Evolutionary conservation across 1,139 yeast species (phyloP).

Genomic region (Magnusiomyces tetraspermus): DNA sequence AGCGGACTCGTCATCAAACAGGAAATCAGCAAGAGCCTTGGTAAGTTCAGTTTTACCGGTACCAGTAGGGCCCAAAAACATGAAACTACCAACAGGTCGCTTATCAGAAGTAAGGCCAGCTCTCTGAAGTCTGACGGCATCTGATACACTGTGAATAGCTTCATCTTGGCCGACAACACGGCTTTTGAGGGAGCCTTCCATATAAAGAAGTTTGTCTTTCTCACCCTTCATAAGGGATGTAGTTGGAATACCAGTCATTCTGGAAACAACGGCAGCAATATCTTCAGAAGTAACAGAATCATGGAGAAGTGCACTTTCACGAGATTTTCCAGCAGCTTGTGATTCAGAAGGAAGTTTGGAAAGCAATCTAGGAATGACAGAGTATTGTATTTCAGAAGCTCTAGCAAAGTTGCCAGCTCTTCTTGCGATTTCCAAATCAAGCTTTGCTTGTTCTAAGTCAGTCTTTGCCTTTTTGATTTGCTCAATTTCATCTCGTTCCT

Average conservation of each 20-base stretch:
- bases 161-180: slow-evolving; percentile 94
- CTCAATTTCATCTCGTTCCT: slow-evolving; percentile 67
- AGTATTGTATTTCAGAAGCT: slow-evolving; percentile 84
- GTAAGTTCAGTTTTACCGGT: slow-evolving; percentile 96
- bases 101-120: slow-evolving; percentile 93
- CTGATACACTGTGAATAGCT: slow-evolving; percentile 80
- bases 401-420: slow-evolving; percentile 76
- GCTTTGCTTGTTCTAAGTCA: slow-evolving; percentile 72
- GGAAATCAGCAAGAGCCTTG: slow-evolving; percentile 80
- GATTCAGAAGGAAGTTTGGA: slow-evolving; percentile 45
- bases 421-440: slow-evolving; percentile 72
- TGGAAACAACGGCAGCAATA: slow-evolving; percentile 81
- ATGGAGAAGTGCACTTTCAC: slow-evolving; percentile 46
- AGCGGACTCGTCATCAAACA: slow-evolving; percentile 79
- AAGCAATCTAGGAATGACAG: slow-evolving; percentile 75
- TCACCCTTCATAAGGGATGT: slow-evolving; percentile 88
- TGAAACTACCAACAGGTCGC: slow-evolving; percentile 90
- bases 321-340: slow-evolving; percentile 19
- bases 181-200: slow-evolving; percentile 69
- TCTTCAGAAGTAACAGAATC: slow-evolving; percentile 93
- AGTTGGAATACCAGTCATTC: slow-evolving; percentile 96
- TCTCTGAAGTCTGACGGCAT: slow-evolving; percentile 90
- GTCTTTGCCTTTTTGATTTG: slow-evolving; percentile 68
- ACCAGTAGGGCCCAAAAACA: slow-evolving; percentile 96
- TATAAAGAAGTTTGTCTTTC: slow-evolving; percentile 75